phyloP scores from a whole-genome alignment of 2,329 filamentous ascomycete genomes.

The Fusarium chlamydosporum region DNA sequence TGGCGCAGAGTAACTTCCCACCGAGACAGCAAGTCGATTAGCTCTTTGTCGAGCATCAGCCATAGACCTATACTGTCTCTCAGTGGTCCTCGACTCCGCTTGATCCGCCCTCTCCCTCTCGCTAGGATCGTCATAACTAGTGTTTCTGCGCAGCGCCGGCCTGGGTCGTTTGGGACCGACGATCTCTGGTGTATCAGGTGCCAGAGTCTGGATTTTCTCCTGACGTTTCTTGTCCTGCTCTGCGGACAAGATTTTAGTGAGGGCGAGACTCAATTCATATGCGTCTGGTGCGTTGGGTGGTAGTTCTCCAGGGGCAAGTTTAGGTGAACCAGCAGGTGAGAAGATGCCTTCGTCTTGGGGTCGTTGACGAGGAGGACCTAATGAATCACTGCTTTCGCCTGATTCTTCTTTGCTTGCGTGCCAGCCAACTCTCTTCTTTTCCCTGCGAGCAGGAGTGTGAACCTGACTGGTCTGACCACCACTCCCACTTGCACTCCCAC shows the following conservation, averaged over 20 bases:
- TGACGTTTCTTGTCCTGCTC: conserved; percentile 49
- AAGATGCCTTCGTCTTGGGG: conserved; percentile 42
- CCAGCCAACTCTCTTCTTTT: conserved; percentile 60
- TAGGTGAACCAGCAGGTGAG: conserved; percentile 51
- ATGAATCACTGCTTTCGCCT: conserved; percentile 21
- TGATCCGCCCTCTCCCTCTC: conserved; percentile 59
- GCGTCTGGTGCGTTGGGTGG: conserved; percentile 57
- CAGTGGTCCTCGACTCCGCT: conserved; percentile 56
- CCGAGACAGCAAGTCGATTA: conserved; percentile 57
- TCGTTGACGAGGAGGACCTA: conserved; percentile 19
- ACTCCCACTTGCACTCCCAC: conserved; percentile 39
- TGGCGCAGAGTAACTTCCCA: conserved; percentile 57
- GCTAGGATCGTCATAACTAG: conserved; percentile 59
- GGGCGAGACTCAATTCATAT: conserved; percentile 56
- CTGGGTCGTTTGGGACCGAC: conserved; percentile 51
- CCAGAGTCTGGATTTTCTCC: conserved; percentile 21
- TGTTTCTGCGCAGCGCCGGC: conserved; percentile 60
- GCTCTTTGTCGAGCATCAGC: conserved; percentile 59
- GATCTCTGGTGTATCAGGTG: conserved; percentile 37
- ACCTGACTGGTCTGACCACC: conserved; percentile 49
- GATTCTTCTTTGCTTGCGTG: conserved; percentile 52
- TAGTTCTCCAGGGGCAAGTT: conserved; percentile 44
- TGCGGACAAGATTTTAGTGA: conserved; percentile 57
- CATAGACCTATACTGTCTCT: conserved; percentile 58
- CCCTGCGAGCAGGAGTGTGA: conserved; percentile 54